Conservation (phyloP, 441 rosid genomes). For the Erodium trifolium region DNA sequence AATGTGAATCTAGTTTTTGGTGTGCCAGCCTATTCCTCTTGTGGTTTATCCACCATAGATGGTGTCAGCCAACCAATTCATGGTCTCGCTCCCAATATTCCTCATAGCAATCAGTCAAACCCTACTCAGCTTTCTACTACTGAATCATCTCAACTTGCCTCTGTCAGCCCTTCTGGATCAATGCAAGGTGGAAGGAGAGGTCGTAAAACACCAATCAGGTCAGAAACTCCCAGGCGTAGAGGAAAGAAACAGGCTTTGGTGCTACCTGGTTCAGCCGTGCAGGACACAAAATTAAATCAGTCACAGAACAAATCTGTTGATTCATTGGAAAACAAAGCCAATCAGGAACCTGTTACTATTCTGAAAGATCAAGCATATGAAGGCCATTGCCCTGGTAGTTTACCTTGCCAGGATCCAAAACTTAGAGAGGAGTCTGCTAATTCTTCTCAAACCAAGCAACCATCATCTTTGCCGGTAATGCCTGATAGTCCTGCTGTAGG, state of each 20-base stretch:
- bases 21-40: slow-evolving; percentile 19
- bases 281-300: slow-evolving; percentile 27
- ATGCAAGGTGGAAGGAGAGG: slow-evolving; percentile 35
- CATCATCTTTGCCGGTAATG: not conserved
- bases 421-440: slow-evolving; percentile 24
- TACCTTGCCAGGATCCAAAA: slow-evolving; percentile 34
- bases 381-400: slow-evolving; percentile 21
- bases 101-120: slow-evolving; percentile 27
- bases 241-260: slow-evolving; percentile 34
- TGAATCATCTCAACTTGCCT: slow-evolving; percentile 21
- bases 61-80: slow-evolving; percentile 16
- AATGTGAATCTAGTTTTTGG: slow-evolving; percentile 17
- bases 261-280: slow-evolving; percentile 27
- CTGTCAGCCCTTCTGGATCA: slow-evolving; percentile 23
- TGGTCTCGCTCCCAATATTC: slow-evolving; percentile 18
- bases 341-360: slow-evolving; percentile 25
- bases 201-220: slow-evolving; percentile 32
- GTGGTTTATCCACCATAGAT: slow-evolving; percentile 21
- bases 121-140: slow-evolving; percentile 22
- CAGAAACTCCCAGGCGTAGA: slow-evolving; percentile 39
- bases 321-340: slow-evolving; percentile 24
- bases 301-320: slow-evolving; percentile 29
- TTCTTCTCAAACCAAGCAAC: slow-evolving; percentile 7
- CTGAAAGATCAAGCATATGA: slow-evolving; percentile 31
- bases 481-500: slow-evolving; percentile 26